Base-by-base conservation (phyloP, 345 rosid species). In the Iberis pinnata region DNA sequence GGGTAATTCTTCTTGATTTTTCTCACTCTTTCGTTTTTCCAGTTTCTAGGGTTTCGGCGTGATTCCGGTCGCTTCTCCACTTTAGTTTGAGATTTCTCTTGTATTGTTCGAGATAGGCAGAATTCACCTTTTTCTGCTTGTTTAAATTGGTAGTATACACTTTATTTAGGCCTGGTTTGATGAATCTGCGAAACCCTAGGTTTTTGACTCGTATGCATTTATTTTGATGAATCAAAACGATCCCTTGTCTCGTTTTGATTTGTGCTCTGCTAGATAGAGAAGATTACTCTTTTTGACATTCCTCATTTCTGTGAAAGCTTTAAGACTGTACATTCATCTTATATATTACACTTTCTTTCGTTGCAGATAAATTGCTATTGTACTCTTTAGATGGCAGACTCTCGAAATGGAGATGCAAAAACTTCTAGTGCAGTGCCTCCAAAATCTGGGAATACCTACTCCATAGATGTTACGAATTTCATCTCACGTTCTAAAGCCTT, bases 391-490 rank as follows among this genome's bases (percentile, higher is more conserved):
- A 89, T 86, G 98, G 80, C 80, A 45, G 95, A 84, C 43, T 67
- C 73, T 37, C 65, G 80, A 18, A 84, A 76, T 63, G 87, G 77
- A 29, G 73, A 58, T 24, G 72, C 69, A 10, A 78, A 80, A 46
- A 65, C 82, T 19, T 49, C 78, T 2, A 70, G 56, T 61, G 83
- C 78, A 33, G 52, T 18, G 56, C 63, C 77, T 26, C 33, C 77
- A 12, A 77, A 58, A 43, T 35, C 76, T 12, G 76, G 70, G 32
- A 70, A 64, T 51, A 20, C 72, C 11, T 90, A 90, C 70, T 20
- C 67, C 44, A 80, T 87, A 55, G 68, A 82, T 65, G 53, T 87
- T 47, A 76, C 63, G 2, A 84, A 64, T 51, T 89, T 86, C 39
- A 67, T 71, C 47, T 56, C 61, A 12, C 87, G 96, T 27, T 64